These are phyloP conservation scores for Aspergillus sp. DNA, from an alignment of 2,329 filamentous ascomycete genomes.

Conservation along the genomic window DNA sequence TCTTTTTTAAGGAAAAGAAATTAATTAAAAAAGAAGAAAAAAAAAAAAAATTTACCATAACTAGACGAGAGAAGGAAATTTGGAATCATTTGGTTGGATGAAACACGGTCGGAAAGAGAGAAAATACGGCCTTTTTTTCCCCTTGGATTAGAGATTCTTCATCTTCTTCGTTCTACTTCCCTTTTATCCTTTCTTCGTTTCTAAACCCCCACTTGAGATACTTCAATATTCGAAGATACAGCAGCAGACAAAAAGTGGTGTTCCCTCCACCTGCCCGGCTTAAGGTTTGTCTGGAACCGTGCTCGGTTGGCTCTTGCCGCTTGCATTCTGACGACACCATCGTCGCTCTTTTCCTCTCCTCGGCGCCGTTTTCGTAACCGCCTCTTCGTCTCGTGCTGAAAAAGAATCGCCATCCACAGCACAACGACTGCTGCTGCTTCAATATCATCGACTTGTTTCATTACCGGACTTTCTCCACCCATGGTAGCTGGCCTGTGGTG, in stretches of 20 bases:
- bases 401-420: constrained; percentile 1
- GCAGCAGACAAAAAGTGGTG: no score
- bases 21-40: constrained; percentile 1
- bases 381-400: not conserved
- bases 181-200: not conserved
- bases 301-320: constrained; percentile 28
- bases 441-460: constrained; percentile 7
- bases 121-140: no score
- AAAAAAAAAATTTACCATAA: not conserved
- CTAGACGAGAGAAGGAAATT: no score
- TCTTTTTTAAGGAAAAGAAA: constrained; percentile 1
- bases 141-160: not conserved
- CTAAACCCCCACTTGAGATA: no score
- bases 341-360: constrained; percentile 4
- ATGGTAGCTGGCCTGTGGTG: constrained; percentile 12
- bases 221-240: no score
- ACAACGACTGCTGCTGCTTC: not conserved
- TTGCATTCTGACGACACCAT: constrained; percentile 34
- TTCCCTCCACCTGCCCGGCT: constrained; percentile 4
- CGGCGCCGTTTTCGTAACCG: constrained; percentile 24
- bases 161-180: not conserved
- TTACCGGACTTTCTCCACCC: constrained; percentile 17
- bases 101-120: constrained; percentile 1
- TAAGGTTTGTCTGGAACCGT: constrained; percentile 28
- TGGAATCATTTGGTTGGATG: no score